A percentile compares a stretch with the other conserved stretches of the same genome.
These are phyloP conservation scores for Thecamonas trahens DNA, from an alignment of 78 protist species.

Conservation along the genomic window DNA sequence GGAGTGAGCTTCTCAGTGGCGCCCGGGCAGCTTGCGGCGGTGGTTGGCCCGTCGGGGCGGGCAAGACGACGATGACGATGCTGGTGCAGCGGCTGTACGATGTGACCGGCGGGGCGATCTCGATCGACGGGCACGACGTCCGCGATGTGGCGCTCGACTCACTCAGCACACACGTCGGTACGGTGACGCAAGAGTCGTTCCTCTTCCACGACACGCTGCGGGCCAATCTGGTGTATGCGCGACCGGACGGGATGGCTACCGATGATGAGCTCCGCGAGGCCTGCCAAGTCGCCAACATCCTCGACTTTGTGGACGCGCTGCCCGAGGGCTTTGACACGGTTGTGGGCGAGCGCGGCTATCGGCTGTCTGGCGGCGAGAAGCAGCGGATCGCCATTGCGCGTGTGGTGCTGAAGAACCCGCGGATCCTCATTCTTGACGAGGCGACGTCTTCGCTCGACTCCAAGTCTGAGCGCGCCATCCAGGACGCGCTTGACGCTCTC, in stretches of 20 bases:
- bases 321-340: constrained; percentile 72
- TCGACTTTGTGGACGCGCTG: constrained; percentile 72
- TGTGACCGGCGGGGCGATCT: constrained; percentile 40
- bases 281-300: constrained; percentile 75
- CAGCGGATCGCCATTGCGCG: constrained; percentile 80
- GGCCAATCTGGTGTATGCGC: constrained; percentile 65
- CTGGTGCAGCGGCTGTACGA: constrained; percentile 62
- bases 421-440: constrained; percentile 81
- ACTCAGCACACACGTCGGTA: constrained; percentile 18
- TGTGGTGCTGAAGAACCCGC: constrained; percentile 52
- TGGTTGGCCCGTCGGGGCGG: no score
- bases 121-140: constrained; percentile 66
- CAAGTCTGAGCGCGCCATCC: constrained; percentile 63
- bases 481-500: constrained; percentile 69
- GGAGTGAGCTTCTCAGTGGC: no score
- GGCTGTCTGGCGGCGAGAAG: constrained; percentile 69
- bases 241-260: constrained; percentile 50
- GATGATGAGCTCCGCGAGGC: constrained; percentile 44
- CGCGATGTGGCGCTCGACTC: neutral
- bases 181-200: no score
- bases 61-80: constrained; percentile 42
- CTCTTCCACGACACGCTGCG: constrained; percentile 45
- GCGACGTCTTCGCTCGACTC: constrained; percentile 81
- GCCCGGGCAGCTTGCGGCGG: no score
- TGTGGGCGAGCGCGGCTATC: constrained; percentile 83